Evolutionary conservation across 441 rosid species (phyloP), one percentile per base, ranked within the genome.

Genomic region (Croton setiger): DNA sequence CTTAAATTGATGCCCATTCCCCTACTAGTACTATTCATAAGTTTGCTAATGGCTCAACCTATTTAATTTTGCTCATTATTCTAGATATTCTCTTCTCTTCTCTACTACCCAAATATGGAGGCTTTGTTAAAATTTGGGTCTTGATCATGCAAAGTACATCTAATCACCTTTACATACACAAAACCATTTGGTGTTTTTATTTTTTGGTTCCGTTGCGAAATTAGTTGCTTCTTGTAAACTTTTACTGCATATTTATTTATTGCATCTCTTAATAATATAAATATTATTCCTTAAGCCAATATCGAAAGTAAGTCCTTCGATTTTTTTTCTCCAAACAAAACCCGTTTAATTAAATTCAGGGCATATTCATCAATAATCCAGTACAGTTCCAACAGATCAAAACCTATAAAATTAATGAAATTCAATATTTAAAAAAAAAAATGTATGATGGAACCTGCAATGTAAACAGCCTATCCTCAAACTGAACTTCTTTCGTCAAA

Each of bases 401-500:
- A 63, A 15, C 20, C 15, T 6, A 63, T 4, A 31, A 31, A 14
- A 44, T 45, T 36, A 64, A 47, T 36, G 11, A 10, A n/a, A 41
- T 13, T 2, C 1, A 48, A 21, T 1, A 52, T 33, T 3, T 41
- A 59, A 4, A 23, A 43, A 44, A 41, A 67, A 36, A 66, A 36
- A 48, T 37, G 15, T 2, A 1, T 12, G 31, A 36, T 17, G 33
- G 64, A 13, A 92, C 98, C 93, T 88, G 98, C 83, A 90, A 80
- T 41, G 96, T 92, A 78, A 93, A 91, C 69, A 87, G 63, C 74
- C 89, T 88, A 74, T 93, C 98, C 68, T 89, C 96, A 75, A 86
- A 85, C 64, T 89, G 89, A 72, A 93, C 93, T 85, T 87, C 92
- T 79, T 87, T 85, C 4, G 90, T 87, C 81, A 89, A 78, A 68